Percentiles rank a stretch among this genome's conserved stretches.
Conservation (phyloP, 176 grass and related monocot species). For the Triticum turgidum region DNA sequence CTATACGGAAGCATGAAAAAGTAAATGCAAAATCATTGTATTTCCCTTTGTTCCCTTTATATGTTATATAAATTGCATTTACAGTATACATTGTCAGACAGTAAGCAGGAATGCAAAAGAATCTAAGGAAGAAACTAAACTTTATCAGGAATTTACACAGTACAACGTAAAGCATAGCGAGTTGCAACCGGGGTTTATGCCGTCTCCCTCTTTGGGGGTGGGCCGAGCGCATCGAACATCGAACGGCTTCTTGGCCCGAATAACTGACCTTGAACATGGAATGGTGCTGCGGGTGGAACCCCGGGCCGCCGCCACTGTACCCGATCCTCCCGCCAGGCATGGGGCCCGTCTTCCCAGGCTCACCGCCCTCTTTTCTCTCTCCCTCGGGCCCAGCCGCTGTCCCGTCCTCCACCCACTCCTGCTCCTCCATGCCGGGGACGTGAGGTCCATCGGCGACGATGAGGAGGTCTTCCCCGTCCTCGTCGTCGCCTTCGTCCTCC, state of each 20-base stretch:
- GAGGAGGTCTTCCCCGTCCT: conserved; percentile 74
- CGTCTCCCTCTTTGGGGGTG: conserved; percentile 56
- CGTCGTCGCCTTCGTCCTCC: conserved; percentile 72
- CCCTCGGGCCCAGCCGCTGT: conserved; percentile 41
- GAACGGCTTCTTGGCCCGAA: conserved; percentile 48
- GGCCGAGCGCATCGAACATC: conserved; percentile 39
- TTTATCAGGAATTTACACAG: conserved; percentile 42
- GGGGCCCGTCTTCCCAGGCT: conserved; percentile 40
- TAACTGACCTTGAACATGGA: conserved; percentile 98
- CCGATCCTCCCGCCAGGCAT: conserved; percentile 52
- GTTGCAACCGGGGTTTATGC: conserved; percentile 47
- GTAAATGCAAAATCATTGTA: conserved; percentile 25
- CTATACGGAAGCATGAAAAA: conserved; percentile 22
- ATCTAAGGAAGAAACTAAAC: conserved; percentile 39
- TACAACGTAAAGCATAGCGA: conserved; percentile 57
- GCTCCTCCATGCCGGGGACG: conserved; percentile 69
- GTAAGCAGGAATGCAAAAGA: conserved; percentile 24
- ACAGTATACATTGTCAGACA: conserved; percentile 49
- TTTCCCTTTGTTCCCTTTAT: conserved; percentile 40
- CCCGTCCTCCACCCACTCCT: conserved; percentile 86
- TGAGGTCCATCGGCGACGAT: conserved; percentile 78
- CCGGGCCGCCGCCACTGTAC: conserved; percentile 65
- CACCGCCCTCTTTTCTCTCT: conserved; percentile 71
- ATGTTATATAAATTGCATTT: conserved; percentile 49
- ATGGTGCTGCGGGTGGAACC: conserved; percentile 85